Base-by-base conservation (phyloP, 306 rosid species). In the Corylus americana region DNA sequence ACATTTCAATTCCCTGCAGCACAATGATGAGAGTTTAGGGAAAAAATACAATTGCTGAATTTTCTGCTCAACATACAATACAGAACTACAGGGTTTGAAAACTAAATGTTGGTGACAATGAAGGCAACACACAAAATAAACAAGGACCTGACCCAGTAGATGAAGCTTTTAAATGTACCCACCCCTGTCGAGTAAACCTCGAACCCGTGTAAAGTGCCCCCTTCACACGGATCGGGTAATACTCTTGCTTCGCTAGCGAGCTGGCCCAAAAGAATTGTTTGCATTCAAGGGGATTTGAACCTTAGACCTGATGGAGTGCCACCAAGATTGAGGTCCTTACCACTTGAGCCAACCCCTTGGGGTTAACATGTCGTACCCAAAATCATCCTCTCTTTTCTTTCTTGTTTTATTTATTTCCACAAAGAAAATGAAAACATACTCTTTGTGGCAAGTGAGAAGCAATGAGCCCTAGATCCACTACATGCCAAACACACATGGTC, bases 1-100 rank as follows among this genome's bases (percentile, higher is more conserved):
- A 90, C 99, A 96, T 96, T 88, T 96, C 98, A 76, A 96, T 86
- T 83, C 98, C 99, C 99, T 96, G 94, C 74, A 73, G 73, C 77
- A 83, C 61, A 75, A 79, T 17, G 44, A 39, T 69, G 77, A 58
- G 49, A 57, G 14, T 84, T 58, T 70, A 79, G 53, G 76, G 42
- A 71, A 76, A 9, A 69, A 20, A 42, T 51, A 75, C 5, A 74
- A 58, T 9, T 35, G 58, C 76, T 27, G 31, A 61, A 70, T 27
- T 57, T 61, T 25, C 64, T 2, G 27, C 51, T 58, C 20, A 53
- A 42, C 25, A 70, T 71, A 58, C 55, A 27, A 39, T 67, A 55
- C 20, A 63, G 22, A 11, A 83, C 61, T 35, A 69, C 75, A 20
- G 50, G 2, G 51, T 71, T 29, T 59, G 20, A 68, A 78, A 25